Conservation (phyloP, 75 land plant species). For the Pinus albicaulis region DNA sequence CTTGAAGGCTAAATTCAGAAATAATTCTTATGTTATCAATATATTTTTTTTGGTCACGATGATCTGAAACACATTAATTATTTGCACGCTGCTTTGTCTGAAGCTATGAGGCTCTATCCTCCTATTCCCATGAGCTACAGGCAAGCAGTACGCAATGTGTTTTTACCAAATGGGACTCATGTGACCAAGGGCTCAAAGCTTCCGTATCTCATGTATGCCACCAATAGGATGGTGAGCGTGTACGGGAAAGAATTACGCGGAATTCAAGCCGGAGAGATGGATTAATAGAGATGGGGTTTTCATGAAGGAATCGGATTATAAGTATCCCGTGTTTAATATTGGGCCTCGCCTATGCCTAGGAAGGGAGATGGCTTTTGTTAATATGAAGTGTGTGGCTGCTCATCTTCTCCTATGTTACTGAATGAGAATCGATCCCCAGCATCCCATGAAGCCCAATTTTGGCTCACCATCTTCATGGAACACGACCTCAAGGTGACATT, state of each 20-base stretch:
- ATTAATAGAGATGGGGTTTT: conserved; percentile 1
- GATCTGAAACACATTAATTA: neutral
- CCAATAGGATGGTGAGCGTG: conserved; percentile 21
- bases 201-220: conserved; percentile 3
- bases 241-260: conserved; percentile 17
- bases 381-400: conserved; percentile 30
- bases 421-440: conserved; percentile 4
- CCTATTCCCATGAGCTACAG: conserved; percentile 9
- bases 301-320: conserved; percentile 24
- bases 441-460: no score
- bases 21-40: neutral
- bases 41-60: no score
- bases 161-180: conserved; percentile 12
- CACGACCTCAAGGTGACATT: no score
- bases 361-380: conserved; percentile 30
- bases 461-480: no score
- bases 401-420: conserved; percentile 14
- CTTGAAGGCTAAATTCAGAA: neutral
- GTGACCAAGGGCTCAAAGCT: conserved; percentile 6
- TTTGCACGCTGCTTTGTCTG: conserved; percentile 15
- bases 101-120: conserved; percentile 12
- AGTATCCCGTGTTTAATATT: conserved; percentile 28
- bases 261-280: conserved; percentile 28
- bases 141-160: neutral
- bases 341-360: conserved; percentile 38